These are phyloP conservation scores for Mesembryanthemum crystallinum DNA, from an alignment of 148 eudicot genomes.

Conservation along the genomic window DNA sequence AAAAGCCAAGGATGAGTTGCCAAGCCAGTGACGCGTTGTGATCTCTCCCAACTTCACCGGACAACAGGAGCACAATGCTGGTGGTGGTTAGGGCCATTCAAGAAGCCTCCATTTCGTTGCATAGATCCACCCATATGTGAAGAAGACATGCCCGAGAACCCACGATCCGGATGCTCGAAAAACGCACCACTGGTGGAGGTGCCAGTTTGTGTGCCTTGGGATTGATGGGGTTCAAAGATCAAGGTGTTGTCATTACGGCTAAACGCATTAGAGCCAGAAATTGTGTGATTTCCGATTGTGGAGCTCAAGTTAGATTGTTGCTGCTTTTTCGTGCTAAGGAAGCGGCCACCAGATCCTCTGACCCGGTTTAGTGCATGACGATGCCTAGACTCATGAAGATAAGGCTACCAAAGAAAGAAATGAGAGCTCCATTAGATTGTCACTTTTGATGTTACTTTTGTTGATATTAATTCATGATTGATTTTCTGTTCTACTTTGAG, in stretches of 20 bases:
- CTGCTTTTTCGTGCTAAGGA: constrained; percentile 59
- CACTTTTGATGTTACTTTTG: too few species aligned
- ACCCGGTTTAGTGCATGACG: constrained; percentile 80
- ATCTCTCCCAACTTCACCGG: constrained; percentile 40
- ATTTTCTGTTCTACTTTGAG: too few species aligned
- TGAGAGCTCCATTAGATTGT: not conserved
- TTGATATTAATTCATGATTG: too few species aligned
- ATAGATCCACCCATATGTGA: constrained; percentile 23
- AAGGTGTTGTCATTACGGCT: constrained; percentile 17
- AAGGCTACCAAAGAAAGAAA: constrained; percentile 55
- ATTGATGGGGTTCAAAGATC: constrained; percentile 20
- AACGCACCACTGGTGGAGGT: constrained; percentile 23
- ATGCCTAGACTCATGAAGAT: constrained; percentile 96
- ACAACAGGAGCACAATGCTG: constrained; percentile 45
- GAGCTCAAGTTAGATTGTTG: constrained; percentile 33
- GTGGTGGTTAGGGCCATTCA: constrained; percentile 32
- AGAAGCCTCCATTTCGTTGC: constrained; percentile 29
- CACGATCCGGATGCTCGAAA: constrained; percentile 38
- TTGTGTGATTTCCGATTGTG: not conserved
- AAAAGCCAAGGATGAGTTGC: constrained; percentile 99
- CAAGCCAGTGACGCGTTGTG: constrained; percentile 29
- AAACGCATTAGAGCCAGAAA: constrained; percentile 9
- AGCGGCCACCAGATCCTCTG: constrained; percentile 87
- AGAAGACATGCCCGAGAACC: constrained; percentile 36
- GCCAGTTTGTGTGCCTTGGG: constrained; percentile 28